Base-by-base conservation (phyloP, 1,284 basidiomycete species). In the Cutaneotrichosporon curvatum region DNA sequence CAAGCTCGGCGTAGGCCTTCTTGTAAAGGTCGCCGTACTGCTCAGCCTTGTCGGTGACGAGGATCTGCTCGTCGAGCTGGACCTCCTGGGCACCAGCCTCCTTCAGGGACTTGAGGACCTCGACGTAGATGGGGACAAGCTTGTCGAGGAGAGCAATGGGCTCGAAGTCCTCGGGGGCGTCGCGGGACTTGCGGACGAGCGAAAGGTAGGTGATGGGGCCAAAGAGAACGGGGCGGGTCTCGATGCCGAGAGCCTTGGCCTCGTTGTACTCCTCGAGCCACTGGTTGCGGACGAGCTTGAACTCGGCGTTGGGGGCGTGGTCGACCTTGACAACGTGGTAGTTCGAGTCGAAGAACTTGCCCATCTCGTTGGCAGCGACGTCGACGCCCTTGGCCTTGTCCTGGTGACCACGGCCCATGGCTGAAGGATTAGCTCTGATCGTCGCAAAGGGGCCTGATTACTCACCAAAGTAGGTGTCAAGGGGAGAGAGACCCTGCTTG, bases 331-430 rank as follows among this genome's bases (percentile, higher is more conserved):
- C 90, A 70, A 86, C 94, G 79, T 98, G 95, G 80, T 98, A 98
- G 83, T 98, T 99, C 48, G 92, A 96, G 78, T 98, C 94, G 74
- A 97, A 98, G 90, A 91, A 96, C 76, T 95, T 96, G 82, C 95
- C 95, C 94, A 97, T 98, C 79, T 97, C 94, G 61, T 82, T 92
- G 45, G 94, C 94, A 44, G 90, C 90, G 55, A 97, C 88, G 76
- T 99, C 95, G 63, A 99, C 90, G 58, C 83, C 84, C 68, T 73
- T 70, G 55, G 82, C 85, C 54, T 84, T 73, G 70, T 75, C 80
- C 76, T 99, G 95, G 68, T 92, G 89, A 55, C 95, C 95, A 77
- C 95, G 95, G 56, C 92, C 95, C 87, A 98, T 92, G 63, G 95
- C 70, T 66, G 41, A 1, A 28, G 12, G 31, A 12, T 16, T 28